Evolutionary conservation across 352 stramenopile genomes (phyloP), one percentile per base, ranked within the genome.

Genomic region (Labyrinthula sp.): DNA sequence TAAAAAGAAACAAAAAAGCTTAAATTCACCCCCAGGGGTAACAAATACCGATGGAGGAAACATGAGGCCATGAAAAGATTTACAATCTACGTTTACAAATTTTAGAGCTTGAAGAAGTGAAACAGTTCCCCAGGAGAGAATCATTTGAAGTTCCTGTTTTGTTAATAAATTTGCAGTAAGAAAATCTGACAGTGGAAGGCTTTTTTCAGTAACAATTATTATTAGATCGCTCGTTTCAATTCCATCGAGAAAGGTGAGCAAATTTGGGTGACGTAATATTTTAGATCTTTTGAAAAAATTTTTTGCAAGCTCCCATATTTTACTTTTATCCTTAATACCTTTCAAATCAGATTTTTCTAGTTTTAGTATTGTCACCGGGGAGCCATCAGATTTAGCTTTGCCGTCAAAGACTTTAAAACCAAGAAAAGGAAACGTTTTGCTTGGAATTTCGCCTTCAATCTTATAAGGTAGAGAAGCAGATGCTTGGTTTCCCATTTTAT

Each of bases 141-240:
- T 78, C 60, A 82, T 76, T 8, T 66, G 75, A 41, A 77, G n/a
- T n/a, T n/a, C n/a, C n/a, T n/a, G n/a, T n/a, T n/a, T n/a, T n/a
- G n/a, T n/a, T n/a, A n/a, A n/a, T n/a, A n/a, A n/a, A n/a, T n/a
- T n/a, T n/a, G n/a, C n/a, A n/a, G n/a, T n/a, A n/a, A n/a, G n/a
- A n/a, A n/a, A n/a, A n/a, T n/a, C n/a, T n/a, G n/a, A n/a, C n/a
- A n/a, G n/a, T n/a, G n/a, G n/a, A n/a, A n/a, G n/a, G n/a, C n/a
- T n/a, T n/a, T n/a, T n/a, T n/a, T 95, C 84, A 1, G 84, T 94
- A 5, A 93, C 73, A 56, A 95, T 75, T 23, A 92, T 69, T 3
- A 93, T 62, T 43, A 79, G 76, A 6, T 80, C 79, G 43, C 72
- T 68, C 2, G 69, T 72, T 35, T 77, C 69, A 3, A 78, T 31